Base-by-base conservation (phyloP, 2,329 filamentous ascomycete species). In the Diaporthe ampelina region DNA sequence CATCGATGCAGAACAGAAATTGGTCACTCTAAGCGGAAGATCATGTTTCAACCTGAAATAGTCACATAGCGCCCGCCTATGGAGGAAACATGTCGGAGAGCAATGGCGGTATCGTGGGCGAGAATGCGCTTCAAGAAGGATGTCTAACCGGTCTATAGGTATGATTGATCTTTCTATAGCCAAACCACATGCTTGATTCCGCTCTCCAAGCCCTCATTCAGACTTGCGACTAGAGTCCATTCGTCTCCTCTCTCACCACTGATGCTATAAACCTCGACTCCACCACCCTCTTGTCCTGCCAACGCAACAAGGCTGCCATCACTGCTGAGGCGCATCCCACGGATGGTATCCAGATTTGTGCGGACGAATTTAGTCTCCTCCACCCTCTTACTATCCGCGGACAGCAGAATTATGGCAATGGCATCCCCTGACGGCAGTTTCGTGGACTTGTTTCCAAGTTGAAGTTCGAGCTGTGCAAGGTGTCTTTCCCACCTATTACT, bases 401-500 rank as follows among this genome's bases (percentile, higher is more conserved):
- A 63, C 24, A 63, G 58, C 24, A 63, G 37, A 21, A 63, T 29
- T 17, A 63, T 63, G 40, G 58, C 40, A 13, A 63, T 45, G 45
- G 58, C 58, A 45, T 63, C 58, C n/a, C 58, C 58, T 11, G 37
- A 40, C 15, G 58, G 58, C 24, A 63, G 37, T 40, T 63, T 40
- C 58, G 29, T 45, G 37, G 24, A 40, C 9, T 45, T 40, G 17
- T 63, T 21, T 21, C 29, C 17, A 24, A 63, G 58, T 26, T 45
- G 58, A 32, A 40, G 40, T 3, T 63, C 58, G 2, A 63, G 58
- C 40, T 63, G 35, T 17, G 40, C 58, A 9, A 63, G 45, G 37
- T 63, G 58, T 63, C 58, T 29, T 63, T 63, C 58, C 58, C 40
- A 63, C 26, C 59, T 48, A 11, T 63, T 63, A 19, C n/a, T 63